Percentiles rank a stretch among this genome's conserved stretches.
These are phyloP conservation scores for Xylariaceae sp. DNA, from an alignment of 2,329 filamentous ascomycete species.

Conservation along the genomic window DNA sequence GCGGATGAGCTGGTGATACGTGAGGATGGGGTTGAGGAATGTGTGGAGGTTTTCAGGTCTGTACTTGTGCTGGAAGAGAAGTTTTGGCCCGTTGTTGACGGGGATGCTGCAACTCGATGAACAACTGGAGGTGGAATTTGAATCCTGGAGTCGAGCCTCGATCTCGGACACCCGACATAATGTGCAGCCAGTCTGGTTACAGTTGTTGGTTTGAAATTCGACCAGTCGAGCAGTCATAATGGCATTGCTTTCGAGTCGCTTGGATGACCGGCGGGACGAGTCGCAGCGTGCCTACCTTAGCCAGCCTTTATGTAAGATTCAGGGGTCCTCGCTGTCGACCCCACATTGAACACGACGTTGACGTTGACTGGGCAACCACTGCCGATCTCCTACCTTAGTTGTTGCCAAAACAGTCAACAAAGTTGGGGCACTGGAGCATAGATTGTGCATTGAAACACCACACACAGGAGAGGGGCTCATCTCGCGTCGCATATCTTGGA, in stretches of 20 bases:
- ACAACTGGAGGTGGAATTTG: neutral
- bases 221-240: too few relatives aligned
- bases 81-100: constrained; percentile 51
- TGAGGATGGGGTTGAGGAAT: constrained; percentile 35
- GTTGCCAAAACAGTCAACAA: constrained; percentile 29
- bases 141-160: neutral
- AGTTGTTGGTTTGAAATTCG: too few relatives aligned
- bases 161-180: neutral
- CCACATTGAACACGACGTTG: constrained; percentile 8
- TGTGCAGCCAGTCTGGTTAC: too few relatives aligned
- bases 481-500: too few relatives aligned
- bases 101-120: neutral
- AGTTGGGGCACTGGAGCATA: too few relatives aligned
- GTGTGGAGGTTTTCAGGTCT: constrained; percentile 43
- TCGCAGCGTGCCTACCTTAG: too few relatives aligned
- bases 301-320: too few relatives aligned
- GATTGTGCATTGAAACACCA: too few relatives aligned
- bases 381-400: neutral
- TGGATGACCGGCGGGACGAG: too few relatives aligned
- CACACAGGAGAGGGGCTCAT: too few relatives aligned
- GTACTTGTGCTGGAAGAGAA: constrained; percentile 53
- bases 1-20: constrained; percentile 20
- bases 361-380: constrained; percentile 24
- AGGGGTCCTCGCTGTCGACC: neutral
- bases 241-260: too few relatives aligned